These are phyloP conservation scores for Penicillium bialowiezense DNA, from an alignment of 495 filamentous ascomycete genomes.

Conservation along the genomic window DNA sequence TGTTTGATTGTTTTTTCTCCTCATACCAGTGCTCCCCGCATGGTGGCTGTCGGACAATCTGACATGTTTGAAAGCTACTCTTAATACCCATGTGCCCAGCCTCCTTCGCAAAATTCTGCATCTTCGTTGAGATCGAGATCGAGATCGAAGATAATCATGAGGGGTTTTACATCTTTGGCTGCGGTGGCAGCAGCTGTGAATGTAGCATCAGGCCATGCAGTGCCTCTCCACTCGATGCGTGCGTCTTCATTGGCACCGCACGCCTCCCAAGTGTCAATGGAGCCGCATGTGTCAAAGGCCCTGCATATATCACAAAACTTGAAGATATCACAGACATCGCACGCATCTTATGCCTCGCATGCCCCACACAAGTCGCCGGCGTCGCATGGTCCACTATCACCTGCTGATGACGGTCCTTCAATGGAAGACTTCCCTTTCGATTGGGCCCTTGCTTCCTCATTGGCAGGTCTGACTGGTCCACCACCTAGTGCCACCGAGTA, in stretches of 20 bases:
- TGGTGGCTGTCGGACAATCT: neutral
- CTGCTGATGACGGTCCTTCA: neutral
- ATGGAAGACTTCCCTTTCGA: neutral
- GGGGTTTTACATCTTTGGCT: slow-evolving; percentile 8
- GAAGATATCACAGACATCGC: too few species aligned
- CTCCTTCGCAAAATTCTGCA: neutral
- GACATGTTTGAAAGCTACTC: neutral
- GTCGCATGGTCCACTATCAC: neutral
- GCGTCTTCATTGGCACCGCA: neutral
- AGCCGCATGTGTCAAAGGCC: too few species aligned
- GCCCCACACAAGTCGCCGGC: too few species aligned
- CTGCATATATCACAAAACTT: too few species aligned
- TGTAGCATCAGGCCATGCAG: slow-evolving; percentile 11
- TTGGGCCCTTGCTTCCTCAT: neutral
- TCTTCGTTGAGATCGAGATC: slow-evolving; percentile 6
- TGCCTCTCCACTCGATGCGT: slow-evolving; percentile 6
- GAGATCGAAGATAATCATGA: slow-evolving; percentile 15
- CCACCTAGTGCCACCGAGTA: neutral
- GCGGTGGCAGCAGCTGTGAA: slow-evolving; percentile 11
- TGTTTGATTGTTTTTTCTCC: neutral
- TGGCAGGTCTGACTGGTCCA: neutral
- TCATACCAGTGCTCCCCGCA: slow-evolving; percentile 10
- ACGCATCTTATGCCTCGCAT: too few species aligned
- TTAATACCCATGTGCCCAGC: neutral
- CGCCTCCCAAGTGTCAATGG: too few species aligned